Evolutionary conservation across 805 yeast genomes (phyloP), one percentile per base, ranked within the genome.

Genomic region (Kuraishia borneana): DNA sequence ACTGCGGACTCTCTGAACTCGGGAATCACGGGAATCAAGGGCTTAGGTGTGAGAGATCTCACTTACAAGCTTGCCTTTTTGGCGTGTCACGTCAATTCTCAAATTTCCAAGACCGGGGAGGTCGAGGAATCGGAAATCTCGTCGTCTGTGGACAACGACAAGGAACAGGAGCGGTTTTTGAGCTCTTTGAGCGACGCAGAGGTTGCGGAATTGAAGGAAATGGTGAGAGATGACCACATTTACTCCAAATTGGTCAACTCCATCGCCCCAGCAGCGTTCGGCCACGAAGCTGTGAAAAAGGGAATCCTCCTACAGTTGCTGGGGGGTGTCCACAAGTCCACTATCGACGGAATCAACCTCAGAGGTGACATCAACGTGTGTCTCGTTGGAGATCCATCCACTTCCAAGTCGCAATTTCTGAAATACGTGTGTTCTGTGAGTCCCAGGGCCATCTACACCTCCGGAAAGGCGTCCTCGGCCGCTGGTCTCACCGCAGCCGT

Each of bases 401-500:
- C 97, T 8, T 84, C 97, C 22, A 89, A 89, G 56, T 88, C 96
- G 1, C 98, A 89, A 56, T 89, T 89, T 52, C 65, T 89, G 53
- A 92, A 92, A 57, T 92, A 92, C 55, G 95, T 92, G 10, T 80
- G 87, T 46, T 74, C 83, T 1, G 85, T 89, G 54, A 73, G 94
- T 14, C 97, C 97, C 21, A 72, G 98, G 48, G 83, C 97, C 2
- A 88, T 89, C 22, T 89, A 92, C 51, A 92, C 98, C 1, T 88
- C 97, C 0, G 98, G 98, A 58, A 89, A 89, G 54, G 97, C 98
- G 0, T 88, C 96, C 0, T 78, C 97, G 3, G 98, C 98, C 4
- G 98, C 98, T 6, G 98, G 98, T 67, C 68, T 89, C 48, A 89
- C 98, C 2, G 98, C 98, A 1, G 95, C 97, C 0, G 98, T 89